phyloP scores from a whole-genome alignment of 208 protist species.

The Lotmaria passim region DNA sequence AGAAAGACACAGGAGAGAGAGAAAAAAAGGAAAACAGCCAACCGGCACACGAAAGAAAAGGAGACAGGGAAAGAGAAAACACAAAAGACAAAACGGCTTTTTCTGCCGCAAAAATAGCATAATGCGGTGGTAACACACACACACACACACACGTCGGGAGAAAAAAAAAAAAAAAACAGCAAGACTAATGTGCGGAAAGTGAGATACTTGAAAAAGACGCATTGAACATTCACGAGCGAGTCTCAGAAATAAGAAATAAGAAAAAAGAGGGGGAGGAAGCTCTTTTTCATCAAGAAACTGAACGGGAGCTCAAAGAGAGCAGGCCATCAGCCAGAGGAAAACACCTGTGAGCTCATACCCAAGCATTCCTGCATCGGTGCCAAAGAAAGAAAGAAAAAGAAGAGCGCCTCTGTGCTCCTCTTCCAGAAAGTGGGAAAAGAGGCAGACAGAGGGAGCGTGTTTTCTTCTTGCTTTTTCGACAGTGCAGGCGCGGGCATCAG shows the following conservation, averaged over 20 bases:
- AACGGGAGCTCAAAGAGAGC: background rate
- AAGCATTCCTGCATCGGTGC: background rate
- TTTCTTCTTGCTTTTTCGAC: background rate
- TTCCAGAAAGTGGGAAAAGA: background rate
- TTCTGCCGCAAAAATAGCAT: too few relatives aligned
- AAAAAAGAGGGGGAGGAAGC: background rate
- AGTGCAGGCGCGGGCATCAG: background rate
- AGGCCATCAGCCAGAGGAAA: slow-evolving; percentile 9
- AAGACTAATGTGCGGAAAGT: background rate
- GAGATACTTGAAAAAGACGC: background rate
- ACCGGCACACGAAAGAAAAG: background rate
- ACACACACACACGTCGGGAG: background rate
- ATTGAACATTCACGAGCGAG: background rate
- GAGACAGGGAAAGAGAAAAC: background rate
- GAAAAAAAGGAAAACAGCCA: background rate
- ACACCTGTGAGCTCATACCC: background rate
- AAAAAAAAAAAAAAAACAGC: background rate
- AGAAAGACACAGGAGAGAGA: background rate
- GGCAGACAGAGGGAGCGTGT: too few relatives aligned
- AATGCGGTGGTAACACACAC: too few relatives aligned
- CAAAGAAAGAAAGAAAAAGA: background rate
- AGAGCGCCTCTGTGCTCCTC: background rate
- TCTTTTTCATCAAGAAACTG: background rate
- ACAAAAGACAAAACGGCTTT: too few relatives aligned
- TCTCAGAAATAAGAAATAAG: background rate